A percentile compares a stretch with the other conserved stretches of the same genome.
phyloP scores from a whole-genome alignment of 352 stramenopile species.

The Phytophthora pluvialis region DNA sequence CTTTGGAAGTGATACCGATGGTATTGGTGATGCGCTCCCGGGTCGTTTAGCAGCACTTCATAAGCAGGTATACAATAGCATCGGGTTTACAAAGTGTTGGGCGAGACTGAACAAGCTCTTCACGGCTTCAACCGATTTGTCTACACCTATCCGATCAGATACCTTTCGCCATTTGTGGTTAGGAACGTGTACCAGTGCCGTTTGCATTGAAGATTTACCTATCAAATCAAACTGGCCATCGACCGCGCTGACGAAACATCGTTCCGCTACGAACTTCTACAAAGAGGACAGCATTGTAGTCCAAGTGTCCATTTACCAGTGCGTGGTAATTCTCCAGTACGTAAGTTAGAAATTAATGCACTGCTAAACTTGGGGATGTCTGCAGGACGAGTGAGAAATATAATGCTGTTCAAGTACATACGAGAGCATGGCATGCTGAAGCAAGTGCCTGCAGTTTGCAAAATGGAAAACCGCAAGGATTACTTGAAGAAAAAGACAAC shows the following conservation, averaged over 20 bases:
- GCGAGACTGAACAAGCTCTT: conserved; percentile 2
- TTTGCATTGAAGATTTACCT: neutral
- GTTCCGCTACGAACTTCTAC: conserved; percentile 10
- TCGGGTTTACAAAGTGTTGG: neutral
- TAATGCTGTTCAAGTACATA: conserved; percentile 10
- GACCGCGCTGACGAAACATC: neutral
- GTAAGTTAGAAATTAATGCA: conserved; percentile 5
- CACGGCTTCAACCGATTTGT: conserved; percentile 11
- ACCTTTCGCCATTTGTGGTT: conserved; percentile 1
- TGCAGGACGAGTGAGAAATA: neutral
- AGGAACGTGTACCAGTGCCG: conserved; percentile 12
- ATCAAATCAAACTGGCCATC: conserved; percentile 1
- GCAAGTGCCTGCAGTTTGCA: conserved; percentile 1
- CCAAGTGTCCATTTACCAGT: neutral
- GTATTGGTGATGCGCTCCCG: neutral
- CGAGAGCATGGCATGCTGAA: neutral
- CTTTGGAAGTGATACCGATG: conserved; percentile 5
- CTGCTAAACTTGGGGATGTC: neutral
- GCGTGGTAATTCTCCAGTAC: neutral
- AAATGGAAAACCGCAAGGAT: conserved; percentile 7
- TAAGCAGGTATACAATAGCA: neutral
- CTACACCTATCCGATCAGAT: conserved; percentile 10
- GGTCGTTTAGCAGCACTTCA: no score
- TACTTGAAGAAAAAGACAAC: conserved; percentile 1
- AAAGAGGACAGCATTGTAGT: conserved; percentile 3